Conservation (phyloP, 2,329 filamentous ascomycete genomes). For the Exophiala calicioides region DNA sequence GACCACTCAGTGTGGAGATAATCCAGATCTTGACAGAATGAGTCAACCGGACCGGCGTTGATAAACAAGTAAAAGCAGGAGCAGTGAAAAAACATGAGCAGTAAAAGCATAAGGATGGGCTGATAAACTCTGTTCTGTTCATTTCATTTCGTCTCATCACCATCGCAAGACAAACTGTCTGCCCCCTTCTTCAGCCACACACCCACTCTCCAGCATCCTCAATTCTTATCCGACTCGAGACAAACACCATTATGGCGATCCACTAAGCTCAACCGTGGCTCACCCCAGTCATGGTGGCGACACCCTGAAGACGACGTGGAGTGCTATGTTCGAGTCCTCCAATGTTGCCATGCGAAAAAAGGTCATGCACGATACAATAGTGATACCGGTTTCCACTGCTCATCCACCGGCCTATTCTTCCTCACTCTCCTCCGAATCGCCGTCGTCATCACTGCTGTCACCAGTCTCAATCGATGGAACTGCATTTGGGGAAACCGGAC, state of each 20-base stretch:
- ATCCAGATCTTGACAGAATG: too few species aligned
- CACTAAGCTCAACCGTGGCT: too few species aligned
- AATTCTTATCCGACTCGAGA: neutral
- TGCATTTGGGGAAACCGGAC: conserved; percentile 45
- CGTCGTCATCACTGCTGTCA: conserved; percentile 51
- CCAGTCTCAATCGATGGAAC: conserved; percentile 45
- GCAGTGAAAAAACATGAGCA: too few species aligned
- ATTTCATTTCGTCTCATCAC: neutral
- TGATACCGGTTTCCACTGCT: too few species aligned
- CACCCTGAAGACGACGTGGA: too few species aligned
- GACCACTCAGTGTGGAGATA: too few species aligned
- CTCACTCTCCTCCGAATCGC: conserved; percentile 52
- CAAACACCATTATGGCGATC: too few species aligned
- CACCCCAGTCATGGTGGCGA: too few species aligned
- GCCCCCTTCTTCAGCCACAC: neutral
- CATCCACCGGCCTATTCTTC: conserved; percentile 41
- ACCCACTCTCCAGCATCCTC: neutral
- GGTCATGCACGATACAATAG: neutral
- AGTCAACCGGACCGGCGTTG: too few species aligned
- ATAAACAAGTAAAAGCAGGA: too few species aligned
- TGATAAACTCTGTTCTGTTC: neutral
- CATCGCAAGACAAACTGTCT: neutral
- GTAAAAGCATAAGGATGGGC: neutral
- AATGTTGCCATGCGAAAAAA: neutral
- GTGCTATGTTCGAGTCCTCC: neutral